Percentiles rank a stretch among this genome's conserved stretches.
Conservation (phyloP, 2,329 filamentous ascomycete genomes). For the Magnaporthiopsis rhizophila region DNA sequence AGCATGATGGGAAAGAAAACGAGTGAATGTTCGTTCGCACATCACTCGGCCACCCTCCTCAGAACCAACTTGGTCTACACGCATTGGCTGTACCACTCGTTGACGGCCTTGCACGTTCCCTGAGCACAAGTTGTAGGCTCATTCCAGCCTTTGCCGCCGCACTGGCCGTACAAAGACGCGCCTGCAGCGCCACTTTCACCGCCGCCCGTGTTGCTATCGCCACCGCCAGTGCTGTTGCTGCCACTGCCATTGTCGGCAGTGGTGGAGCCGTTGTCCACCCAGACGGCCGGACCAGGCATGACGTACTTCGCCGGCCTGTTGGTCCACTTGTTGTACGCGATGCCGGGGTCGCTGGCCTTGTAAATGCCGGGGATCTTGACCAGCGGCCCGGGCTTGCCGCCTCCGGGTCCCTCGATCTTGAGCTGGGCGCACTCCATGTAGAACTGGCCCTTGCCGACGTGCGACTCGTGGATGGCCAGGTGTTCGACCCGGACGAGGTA, state of each 20-base stretch:
- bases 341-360: constrained; percentile 41
- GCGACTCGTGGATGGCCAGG: constrained; percentile 35
- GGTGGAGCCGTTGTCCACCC: not conserved
- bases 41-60: not conserved
- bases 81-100: constrained; percentile 5
- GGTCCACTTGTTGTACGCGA: constrained; percentile 10
- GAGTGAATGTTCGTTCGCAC: not conserved
- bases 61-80: not conserved
- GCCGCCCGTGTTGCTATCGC: not conserved
- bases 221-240: not conserved
- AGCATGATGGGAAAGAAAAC: not conserved
- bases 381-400: constrained; percentile 25
- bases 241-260: not conserved
- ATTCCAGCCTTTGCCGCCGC: not conserved
- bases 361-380: constrained; percentile 39
- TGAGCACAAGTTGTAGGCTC: not conserved
- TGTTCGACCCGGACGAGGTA: constrained; percentile 38
- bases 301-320: constrained; percentile 4
- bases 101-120: not conserved
- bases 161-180: not conserved
- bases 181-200: not conserved
- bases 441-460: constrained; percentile 24
- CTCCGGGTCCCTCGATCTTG: constrained; percentile 29
- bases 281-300: constrained; percentile 5
- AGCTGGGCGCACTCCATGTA: constrained; percentile 38